These are phyloP conservation scores for Nannochloropsis salina DNA, from an alignment of 108 stramenopile species.

Conservation along the genomic window DNA sequence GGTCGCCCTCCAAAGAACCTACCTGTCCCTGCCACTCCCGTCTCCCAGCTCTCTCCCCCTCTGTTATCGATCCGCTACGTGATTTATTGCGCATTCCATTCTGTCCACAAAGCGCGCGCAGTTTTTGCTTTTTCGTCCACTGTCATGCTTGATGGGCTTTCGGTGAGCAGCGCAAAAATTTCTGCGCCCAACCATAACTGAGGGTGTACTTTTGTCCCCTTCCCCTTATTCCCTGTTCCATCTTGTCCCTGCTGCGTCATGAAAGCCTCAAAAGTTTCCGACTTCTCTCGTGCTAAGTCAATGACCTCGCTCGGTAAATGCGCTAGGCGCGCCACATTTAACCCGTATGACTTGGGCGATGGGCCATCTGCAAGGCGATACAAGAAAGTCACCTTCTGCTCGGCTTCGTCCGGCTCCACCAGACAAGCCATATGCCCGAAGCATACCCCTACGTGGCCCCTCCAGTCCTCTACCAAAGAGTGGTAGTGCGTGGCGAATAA, in stretches of 20 bases:
- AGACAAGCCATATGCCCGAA: slow-evolving; percentile 98
- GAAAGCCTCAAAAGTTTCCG: slow-evolving; percentile 36
- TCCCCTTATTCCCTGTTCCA: neutral
- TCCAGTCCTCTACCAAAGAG: slow-evolving; percentile 88
- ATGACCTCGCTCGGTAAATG: slow-evolving; percentile 85
- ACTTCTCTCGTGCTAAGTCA: slow-evolving; percentile 38
- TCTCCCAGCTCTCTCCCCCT: too few species aligned
- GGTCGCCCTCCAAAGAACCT: too few species aligned
- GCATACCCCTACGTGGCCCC: slow-evolving; percentile 34
- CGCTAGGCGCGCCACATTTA: slow-evolving; percentile 95
- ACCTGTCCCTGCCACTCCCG: too few species aligned
- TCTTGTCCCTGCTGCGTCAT: slow-evolving; percentile 28
- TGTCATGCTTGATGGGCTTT: neutral
- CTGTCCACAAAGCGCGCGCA: neutral
- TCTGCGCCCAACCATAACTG: neutral
- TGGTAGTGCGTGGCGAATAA: slow-evolving; percentile 99
- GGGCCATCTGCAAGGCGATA: slow-evolving; percentile 89
- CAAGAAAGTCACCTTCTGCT: slow-evolving; percentile 83
- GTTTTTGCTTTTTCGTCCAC: neutral
- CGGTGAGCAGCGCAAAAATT: neutral
- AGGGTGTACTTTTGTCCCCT: neutral
- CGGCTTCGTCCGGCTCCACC: slow-evolving; percentile 61
- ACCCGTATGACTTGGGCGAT: slow-evolving; percentile 94
- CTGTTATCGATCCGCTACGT: too few species aligned
- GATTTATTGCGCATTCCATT: neutral